phyloP scores from a whole-genome alignment of 768 basidiomycete genomes.

The Phylloporus sp. region DNA sequence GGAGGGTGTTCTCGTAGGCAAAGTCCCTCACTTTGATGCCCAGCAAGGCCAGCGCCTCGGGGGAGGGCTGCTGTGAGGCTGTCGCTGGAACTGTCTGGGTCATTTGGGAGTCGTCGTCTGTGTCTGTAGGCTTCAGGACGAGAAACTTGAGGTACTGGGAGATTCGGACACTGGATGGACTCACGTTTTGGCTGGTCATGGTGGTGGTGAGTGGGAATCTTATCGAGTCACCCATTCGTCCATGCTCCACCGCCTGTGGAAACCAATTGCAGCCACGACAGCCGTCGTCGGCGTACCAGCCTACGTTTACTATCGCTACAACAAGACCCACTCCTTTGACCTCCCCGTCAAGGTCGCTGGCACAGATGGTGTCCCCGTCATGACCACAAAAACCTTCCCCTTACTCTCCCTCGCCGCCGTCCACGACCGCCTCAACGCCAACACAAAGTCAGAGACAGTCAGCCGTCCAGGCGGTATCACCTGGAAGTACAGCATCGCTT shows the following conservation, averaged over 20 bases:
- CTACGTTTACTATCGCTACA: constrained; percentile 54
- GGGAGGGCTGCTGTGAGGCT: constrained; percentile 35
- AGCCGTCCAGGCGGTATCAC: constrained; percentile 50
- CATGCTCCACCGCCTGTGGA: constrained; percentile 70
- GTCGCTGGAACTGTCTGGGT: background rate
- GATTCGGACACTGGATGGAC: background rate
- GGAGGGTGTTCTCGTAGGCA: constrained; percentile 64
- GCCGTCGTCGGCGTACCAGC: constrained; percentile 54
- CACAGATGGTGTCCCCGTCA: constrained; percentile 57
- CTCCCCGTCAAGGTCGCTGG: constrained; percentile 50
- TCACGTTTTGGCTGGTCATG: background rate
- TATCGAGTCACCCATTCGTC: constrained; percentile 9
- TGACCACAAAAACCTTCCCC: constrained; percentile 49
- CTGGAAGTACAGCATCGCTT: constrained; percentile 79
- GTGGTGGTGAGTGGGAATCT: constrained; percentile 24
- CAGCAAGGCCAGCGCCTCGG: constrained; percentile 25
- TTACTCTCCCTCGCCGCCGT: constrained; percentile 53
- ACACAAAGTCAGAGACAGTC: constrained; percentile 45
- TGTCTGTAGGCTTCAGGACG: background rate
- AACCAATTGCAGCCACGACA: constrained; percentile 54
- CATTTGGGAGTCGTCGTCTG: constrained; percentile 18
- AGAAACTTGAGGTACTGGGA: background rate
- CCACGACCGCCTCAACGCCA: constrained; percentile 55
- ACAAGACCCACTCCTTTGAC: constrained; percentile 52
- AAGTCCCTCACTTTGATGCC: constrained; percentile 55